Base-by-base conservation (phyloP, 2,329 filamentous ascomycete genomes). In the Exserohilum rostratum region DNA sequence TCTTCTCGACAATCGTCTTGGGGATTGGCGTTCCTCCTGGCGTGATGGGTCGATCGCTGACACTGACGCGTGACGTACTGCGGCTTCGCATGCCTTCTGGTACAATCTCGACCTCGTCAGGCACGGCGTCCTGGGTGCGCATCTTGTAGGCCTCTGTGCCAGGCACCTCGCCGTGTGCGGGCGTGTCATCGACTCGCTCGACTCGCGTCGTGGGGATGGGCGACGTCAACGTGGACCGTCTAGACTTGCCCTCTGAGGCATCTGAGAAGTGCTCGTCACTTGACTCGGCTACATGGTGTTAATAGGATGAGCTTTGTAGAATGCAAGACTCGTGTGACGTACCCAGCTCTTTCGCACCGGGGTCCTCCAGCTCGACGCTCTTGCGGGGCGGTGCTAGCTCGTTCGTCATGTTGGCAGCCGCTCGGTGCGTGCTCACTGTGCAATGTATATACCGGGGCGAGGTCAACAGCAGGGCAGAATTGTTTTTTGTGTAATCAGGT, bases 221-320 rank as follows among this genome's bases (percentile, higher is more conserved):
- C 9, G 83, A 85, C 42, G 74, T 74, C 60, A 75, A 70, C 61
- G 77, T 71, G 47, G 79, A 78, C 49, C 73, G 68, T 67, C 58
- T 66, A 66, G 67, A 60, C 66, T 65, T 71, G 70, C 84, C 85
- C 77, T 88, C 86, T 38, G 80, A 84, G 52, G 86, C 86, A 68
- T 88, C 86, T 42, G 85, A 87, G 72, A 88, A 88, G 73, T 87
- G 83, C 58, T 88, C 86, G 44, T 85, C 82, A 55, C 81, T 82
- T 53, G 81, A 82, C 70, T 77, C 73, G 69, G 27, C 55, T 63
- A 18, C 18, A 20, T 22, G 2, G 17, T 58, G 35, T 67, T 52
- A 72, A 65, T n/a, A n/a, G 40, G 15, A 18, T 12, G 27, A 13
- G 18, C 18, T 15, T 3, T 3, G 33, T 15, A 17, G 7, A 9